phyloP scores from a whole-genome alignment of 2,329 filamentous ascomycete genomes.

The Ascochyta koolunga region DNA sequence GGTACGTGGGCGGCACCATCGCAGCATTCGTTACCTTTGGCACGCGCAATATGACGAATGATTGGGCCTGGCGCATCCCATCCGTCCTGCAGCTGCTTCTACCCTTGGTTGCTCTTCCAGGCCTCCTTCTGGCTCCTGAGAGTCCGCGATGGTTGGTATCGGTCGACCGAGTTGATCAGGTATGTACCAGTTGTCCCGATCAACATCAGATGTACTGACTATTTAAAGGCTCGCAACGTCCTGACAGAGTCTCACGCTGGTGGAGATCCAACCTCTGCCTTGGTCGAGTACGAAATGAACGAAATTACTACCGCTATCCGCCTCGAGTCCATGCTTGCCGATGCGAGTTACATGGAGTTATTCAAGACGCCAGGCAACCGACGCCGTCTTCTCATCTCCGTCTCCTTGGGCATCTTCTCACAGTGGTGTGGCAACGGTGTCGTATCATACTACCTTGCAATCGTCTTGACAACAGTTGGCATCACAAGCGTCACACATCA shows the following conservation, averaged over 20 bases:
- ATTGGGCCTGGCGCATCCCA: conserved; percentile 43
- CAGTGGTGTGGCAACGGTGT: conserved; percentile 50
- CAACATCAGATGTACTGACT: conserved; percentile 32
- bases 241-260: conserved; percentile 17
- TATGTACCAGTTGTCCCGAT: not conserved
- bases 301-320: conserved; percentile 16
- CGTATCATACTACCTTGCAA: conserved; percentile 46
- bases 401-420: conserved; percentile 45
- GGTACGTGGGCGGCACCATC: conserved; percentile 48
- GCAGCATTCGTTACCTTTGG: conserved; percentile 56
- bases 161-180: conserved; percentile 51
- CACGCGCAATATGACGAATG: conserved; percentile 45
- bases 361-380: conserved; percentile 43
- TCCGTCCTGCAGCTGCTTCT: conserved; percentile 43
- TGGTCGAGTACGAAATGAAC: conserved; percentile 18
- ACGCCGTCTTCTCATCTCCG: conserved; percentile 47
- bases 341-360: conserved; percentile 12
- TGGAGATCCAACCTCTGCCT: conserved; percentile 25
- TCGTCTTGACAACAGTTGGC: conserved; percentile 47
- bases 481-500: conserved; percentile 43
- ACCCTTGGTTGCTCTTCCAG: conserved; percentile 45
- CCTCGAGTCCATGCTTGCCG: conserved; percentile 17
- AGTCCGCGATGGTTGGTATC: conserved; percentile 55
- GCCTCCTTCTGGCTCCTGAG: conserved; percentile 47
- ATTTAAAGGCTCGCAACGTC: conserved; percentile 5